Evolutionary conservation across 2,329 filamentous ascomycete species (phyloP).

Genomic region (Dendrostoma leiphaemia): DNA sequence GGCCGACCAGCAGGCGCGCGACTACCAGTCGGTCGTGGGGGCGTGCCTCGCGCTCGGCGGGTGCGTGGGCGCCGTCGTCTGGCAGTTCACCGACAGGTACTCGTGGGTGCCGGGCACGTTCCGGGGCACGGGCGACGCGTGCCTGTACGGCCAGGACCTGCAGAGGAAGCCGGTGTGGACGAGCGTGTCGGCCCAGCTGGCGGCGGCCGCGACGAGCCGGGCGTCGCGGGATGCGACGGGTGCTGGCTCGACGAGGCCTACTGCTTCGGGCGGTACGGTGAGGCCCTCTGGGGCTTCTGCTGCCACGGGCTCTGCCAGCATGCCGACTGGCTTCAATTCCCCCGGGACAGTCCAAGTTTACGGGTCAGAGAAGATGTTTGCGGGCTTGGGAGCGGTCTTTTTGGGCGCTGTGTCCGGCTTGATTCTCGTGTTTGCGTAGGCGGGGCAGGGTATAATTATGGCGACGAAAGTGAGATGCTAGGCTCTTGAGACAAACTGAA

Average conservation of each 20-base stretch:
- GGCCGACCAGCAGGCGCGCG: neutral
- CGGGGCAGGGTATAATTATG: too few relatives aligned
- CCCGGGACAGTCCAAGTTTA: neutral
- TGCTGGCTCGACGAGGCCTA: neutral
- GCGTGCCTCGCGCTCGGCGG: neutral
- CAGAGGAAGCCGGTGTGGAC: neutral
- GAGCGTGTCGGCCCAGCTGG: neutral
- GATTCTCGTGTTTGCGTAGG: neutral
- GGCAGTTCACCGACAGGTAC: neutral
- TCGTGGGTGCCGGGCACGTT: neutral
- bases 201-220: neutral
- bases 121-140: neutral
- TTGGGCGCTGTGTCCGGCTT: neutral
- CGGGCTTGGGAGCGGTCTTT: neutral
- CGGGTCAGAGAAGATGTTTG: neutral
- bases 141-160: neutral
- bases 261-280: neutral
- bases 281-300: neutral
- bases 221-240: neutral
- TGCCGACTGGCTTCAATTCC: neutral
- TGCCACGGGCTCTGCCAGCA: neutral
- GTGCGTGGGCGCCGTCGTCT: neutral
- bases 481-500: neutral
- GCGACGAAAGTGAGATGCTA: neutral
- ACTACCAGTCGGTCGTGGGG: neutral